Evolutionary conservation across 169 alveolate genomes (phyloP).

Genomic region (Plasmodium sp.): DNA sequence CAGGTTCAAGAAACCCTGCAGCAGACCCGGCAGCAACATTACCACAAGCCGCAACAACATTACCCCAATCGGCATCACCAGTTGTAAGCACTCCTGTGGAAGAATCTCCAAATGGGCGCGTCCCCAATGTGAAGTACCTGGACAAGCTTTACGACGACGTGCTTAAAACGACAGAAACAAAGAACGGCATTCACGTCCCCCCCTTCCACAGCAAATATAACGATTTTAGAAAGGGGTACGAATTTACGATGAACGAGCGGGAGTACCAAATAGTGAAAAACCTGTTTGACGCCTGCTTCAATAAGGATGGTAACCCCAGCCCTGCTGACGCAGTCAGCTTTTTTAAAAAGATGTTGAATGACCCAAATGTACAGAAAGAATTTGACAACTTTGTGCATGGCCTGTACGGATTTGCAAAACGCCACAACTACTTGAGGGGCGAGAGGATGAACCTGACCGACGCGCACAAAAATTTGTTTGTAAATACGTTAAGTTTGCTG

Average conservation of each 20-base stretch:
- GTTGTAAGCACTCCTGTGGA: not conserved
- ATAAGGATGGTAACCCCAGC: not conserved
- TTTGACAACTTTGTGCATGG: constrained; percentile 15
- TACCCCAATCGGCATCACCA: not conserved
- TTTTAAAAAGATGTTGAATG: not conserved
- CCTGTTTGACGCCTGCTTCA: not conserved
- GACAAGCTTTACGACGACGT: constrained; percentile 13
- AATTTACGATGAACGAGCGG: not conserved
- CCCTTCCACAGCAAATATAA: not conserved
- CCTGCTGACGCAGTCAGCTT: not conserved
- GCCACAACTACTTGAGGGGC: constrained; percentile 5
- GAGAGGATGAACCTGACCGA: not conserved
- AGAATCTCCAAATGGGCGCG: not conserved
- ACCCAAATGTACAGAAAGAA: not conserved
- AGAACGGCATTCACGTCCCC: not conserved
- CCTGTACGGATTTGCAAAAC: constrained; percentile 24
- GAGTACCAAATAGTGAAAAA: constrained; percentile 8
- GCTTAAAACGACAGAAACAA: not conserved
- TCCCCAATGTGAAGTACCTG: not conserved
- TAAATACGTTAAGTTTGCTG: not conserved
- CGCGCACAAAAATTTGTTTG: not conserved
- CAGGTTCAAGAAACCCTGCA: no score
- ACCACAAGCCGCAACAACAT: not conserved
- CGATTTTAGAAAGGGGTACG: not conserved
- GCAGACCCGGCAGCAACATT: accelerated